Base-by-base conservation (phyloP, 805 yeast genomes). In the Metschnikowia drakensbergensis region DNA sequence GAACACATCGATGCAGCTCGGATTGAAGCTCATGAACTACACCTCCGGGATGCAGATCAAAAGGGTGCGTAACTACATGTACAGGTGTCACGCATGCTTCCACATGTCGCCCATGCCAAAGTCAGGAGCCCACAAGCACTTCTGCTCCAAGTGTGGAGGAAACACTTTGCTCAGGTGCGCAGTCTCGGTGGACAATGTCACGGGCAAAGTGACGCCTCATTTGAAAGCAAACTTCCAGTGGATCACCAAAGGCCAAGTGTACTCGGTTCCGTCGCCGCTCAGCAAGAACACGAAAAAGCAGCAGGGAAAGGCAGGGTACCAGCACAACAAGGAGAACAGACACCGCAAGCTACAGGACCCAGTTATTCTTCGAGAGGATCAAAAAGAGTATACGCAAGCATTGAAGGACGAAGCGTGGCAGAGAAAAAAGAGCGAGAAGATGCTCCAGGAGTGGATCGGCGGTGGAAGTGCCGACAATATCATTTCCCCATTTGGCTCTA, bases 21-120 rank as follows among this genome's bases (percentile, higher is more conserved):
- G 97, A 4, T 67, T 94, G 49, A 86, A 88, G 55, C 74, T 92
- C 57, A 85, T 94, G 82, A 91, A 91, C 66, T 75, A 87, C 25
- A 77, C 81, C 71, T 81, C 91, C 1, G 99, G 99, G 22, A 72
- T 83, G 54, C 89, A 84, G 59, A 91, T 94, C 67, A 85, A 81
- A 56, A 81, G 88, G 64, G 86, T 94, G 31, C 79, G 96, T 64
- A 88, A 86, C 71, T 91, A 88, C 65, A 92, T 92, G 97, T 78
- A 88, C 62, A 77, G 99, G 68, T 94, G 99, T 67, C 97, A 94
- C 66, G 99, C 97, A 0, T 94, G 99, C 71, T 94, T 94, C 80
- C 74, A 79, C 50, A 74, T 94, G 64, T 71, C 84, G 10, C 91
- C 96, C 6, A 75, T 88, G 48, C 88, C 92, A 27, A 86, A 83